Percentiles rank a stretch among this genome's conserved stretches.
Evolutionary conservation across 768 basidiomycete genomes (phyloP).

Genomic region (Lactifluus echinatus): DNA sequence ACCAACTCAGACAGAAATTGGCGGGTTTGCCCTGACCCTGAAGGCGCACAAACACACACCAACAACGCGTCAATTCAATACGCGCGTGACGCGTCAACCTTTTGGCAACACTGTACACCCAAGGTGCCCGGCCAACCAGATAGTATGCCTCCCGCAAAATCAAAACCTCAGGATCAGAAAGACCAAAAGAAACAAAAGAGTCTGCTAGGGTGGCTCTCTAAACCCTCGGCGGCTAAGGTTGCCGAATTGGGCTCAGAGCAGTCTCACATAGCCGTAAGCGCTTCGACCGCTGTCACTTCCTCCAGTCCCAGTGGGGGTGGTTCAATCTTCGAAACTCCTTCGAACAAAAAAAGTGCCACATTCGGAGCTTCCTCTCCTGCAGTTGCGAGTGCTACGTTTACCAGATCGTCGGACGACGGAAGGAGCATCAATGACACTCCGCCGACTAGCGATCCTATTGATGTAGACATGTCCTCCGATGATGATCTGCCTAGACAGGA

Average conservation of each 20-base stretch:
- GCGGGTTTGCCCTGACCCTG: neutral
- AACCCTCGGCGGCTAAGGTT: slow-evolving; percentile 16
- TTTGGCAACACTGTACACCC: neutral
- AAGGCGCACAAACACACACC: neutral
- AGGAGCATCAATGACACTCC: slow-evolving; percentile 50
- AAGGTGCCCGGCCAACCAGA: neutral
- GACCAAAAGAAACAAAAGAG: slow-evolving; percentile 60
- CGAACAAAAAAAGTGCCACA: slow-evolving; percentile 17
- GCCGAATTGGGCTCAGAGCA: slow-evolving; percentile 10
- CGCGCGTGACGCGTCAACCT: neutral
- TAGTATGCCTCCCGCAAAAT: slow-evolving; percentile 10
- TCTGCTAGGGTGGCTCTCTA: slow-evolving; percentile 57
- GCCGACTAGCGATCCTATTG: slow-evolving; percentile 70
- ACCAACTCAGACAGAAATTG: neutral
- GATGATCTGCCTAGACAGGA: slow-evolving; percentile 32
- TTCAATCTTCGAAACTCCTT: slow-evolving; percentile 19
- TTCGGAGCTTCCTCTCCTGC: slow-evolving; percentile 31
- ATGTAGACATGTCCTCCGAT: slow-evolving; percentile 60
- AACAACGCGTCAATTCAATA: slow-evolving; percentile 18
- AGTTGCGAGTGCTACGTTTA: slow-evolving; percentile 29
- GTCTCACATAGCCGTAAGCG: neutral
- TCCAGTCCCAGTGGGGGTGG: slow-evolving; percentile 18
- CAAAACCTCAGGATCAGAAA: slow-evolving; percentile 6
- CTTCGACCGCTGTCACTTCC: slow-evolving; percentile 2
- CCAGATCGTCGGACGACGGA: slow-evolving; percentile 39